phyloP scores from a whole-genome alignment of 2,329 filamentous ascomycete genomes.

The Cladosporium sp. region DNA sequence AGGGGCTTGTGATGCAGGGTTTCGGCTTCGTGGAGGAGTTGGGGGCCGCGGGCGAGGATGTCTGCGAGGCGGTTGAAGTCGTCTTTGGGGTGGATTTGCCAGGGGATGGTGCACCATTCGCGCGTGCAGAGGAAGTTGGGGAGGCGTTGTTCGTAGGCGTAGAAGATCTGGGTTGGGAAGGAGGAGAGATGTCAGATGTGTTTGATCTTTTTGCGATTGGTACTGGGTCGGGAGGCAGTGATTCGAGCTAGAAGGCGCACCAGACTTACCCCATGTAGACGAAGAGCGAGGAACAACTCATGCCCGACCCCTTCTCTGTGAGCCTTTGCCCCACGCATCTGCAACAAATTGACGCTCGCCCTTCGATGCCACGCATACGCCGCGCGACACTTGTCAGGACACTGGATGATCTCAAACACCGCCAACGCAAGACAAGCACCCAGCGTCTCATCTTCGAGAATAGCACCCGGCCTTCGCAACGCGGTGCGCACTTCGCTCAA shows the following conservation, averaged over 20 bases:
- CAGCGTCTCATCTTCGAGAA: constrained; percentile 3
- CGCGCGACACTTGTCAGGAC: not conserved
- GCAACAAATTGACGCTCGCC: not conserved
- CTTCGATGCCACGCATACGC: constrained; percentile 8
- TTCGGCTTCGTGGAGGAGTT: not conserved
- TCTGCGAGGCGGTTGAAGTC: not conserved
- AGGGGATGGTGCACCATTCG: constrained; percentile 3
- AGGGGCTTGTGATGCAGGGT: not conserved
- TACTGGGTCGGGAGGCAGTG: not conserved
- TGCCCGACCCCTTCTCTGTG: constrained; percentile 1
- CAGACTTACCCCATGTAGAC: constrained; percentile 1
- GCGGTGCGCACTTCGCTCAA: constrained; percentile 3
- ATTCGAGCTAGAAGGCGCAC: not conserved
- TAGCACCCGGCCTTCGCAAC: not conserved
- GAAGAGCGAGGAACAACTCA: constrained; percentile 2
- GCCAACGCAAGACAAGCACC: constrained; percentile 4
- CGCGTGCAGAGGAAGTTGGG: constrained; percentile 4
- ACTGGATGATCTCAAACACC: constrained; percentile 4
- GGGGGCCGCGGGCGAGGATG: not conserved
- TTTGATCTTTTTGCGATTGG: not conserved
- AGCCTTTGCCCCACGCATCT: not conserved
- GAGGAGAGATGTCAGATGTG: not conserved
- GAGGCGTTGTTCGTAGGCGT: constrained; percentile 2
- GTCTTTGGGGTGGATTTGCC: constrained; percentile 6
- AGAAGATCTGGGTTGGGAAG: constrained; percentile 5